Base-by-base conservation (phyloP, 331 rosid species). In the Cucumis variabilis region DNA sequence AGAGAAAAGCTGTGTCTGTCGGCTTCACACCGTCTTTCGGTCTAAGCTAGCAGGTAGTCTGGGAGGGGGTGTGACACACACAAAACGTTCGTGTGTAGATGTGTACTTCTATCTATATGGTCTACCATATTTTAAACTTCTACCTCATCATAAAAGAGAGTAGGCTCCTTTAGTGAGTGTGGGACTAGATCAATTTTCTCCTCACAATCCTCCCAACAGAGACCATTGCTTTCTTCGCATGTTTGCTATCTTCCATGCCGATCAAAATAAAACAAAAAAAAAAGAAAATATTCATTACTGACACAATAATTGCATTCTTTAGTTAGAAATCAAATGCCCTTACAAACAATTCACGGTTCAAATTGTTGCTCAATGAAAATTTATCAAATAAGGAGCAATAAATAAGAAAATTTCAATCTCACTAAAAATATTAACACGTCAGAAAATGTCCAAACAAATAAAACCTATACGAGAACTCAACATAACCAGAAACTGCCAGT, bases 141-240 rank as follows among this genome's bases (percentile, higher is more conserved):
- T 84, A 95, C 99, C 98, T 97, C 99, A 44, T 97, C 99, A 89
- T 93, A 97, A 90, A 97, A 97, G 79, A 97, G 98, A 88, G 95
- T 97, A 87, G 98, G 98, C 92, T 97, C 99, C 88, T 94, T 95
- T 19, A 94, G 92, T 27, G 98, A 90, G 88, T 95, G 88, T 63
- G 98, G 92, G 90, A 89, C 91, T 46, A 97, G 78, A 88, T 97
- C 98, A 87, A 97, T 92, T 89, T 94, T 87, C 90, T 97, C 97
- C 77, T 92, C 65, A 90, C 97, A 90, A 86, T 95, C 98, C 89
- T 97, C 95, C 98, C 99, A 97, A 24, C 60, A 89, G 85, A 95
- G 90, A 89, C 88, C 87, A 33, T 71, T 23, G 81, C 89, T 85
- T 82, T 83, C 93, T 92, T 88, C 92, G 30, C 95, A 83, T 75